A percentile compares a stretch with the other conserved stretches of the same genome.
These are phyloP conservation scores for Podila minutissima DNA, from an alignment of 192 early-diverging fungal species.

Conservation along the genomic window DNA sequence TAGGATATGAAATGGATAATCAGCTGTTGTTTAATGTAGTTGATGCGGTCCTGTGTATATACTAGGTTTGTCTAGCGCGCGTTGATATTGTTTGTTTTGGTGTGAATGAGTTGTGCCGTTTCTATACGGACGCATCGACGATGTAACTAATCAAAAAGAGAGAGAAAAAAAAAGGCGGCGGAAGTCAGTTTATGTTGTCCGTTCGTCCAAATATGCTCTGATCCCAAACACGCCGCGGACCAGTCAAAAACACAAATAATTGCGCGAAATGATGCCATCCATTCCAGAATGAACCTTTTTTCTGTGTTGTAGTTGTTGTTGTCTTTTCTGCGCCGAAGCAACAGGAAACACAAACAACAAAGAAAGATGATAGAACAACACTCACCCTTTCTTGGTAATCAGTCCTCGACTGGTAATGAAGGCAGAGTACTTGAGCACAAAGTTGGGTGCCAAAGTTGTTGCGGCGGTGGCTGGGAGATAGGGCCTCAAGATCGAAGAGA, in stretches of 20 bases:
- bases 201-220: neutral
- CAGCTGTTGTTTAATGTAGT: no score
- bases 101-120: no score
- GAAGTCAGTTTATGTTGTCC: neutral
- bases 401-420: slow-evolving; percentile 57
- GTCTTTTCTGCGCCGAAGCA: no score
- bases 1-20: no score
- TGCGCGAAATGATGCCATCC: slow-evolving; percentile 12
- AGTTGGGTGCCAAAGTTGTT: slow-evolving; percentile 43
- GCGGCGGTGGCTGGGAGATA: slow-evolving; percentile 18
- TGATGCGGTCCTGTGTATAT: no score
- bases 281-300: no score
- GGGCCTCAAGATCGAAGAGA: slow-evolving; percentile 46
- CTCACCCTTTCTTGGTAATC: slow-evolving; percentile 62
- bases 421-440: slow-evolving; percentile 65
- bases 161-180: neutral
- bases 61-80: no score
- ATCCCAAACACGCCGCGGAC: neutral
- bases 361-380: neutral
- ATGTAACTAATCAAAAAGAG: slow-evolving; percentile 22
- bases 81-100: no score
- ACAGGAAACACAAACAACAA: neutral
- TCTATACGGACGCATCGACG: slow-evolving; percentile 22
- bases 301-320: no score
- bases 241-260: no score